A percentile compares a stretch with the other conserved stretches of the same genome.
phyloP scores from a whole-genome alignment of 2,329 filamentous ascomycete species.

The Aspergillus candidus region DNA sequence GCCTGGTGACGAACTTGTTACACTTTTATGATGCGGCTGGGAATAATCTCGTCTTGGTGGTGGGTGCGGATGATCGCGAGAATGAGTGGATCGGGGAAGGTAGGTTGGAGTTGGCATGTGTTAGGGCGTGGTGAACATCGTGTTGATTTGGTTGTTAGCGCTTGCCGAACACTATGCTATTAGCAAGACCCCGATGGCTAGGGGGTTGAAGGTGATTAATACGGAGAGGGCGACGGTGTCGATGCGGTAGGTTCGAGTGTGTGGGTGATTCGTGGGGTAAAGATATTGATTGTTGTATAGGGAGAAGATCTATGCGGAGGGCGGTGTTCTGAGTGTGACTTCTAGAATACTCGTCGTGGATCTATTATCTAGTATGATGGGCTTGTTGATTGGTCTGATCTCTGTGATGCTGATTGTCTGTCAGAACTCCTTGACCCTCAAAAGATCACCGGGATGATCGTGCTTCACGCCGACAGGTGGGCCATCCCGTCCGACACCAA shows the following conservation, averaged over 20 bases:
- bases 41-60: slow-evolving; percentile 82
- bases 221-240: slow-evolving; percentile 87
- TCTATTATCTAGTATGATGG: slow-evolving; percentile 60
- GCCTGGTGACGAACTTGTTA: slow-evolving; percentile 88
- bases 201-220: slow-evolving; percentile 86
- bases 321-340: slow-evolving; percentile 92
- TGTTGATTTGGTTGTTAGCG: slow-evolving; percentile 38
- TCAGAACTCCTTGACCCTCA: slow-evolving; percentile 65
- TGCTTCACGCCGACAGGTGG: slow-evolving; percentile 75
- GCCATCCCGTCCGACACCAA: not conserved
- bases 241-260: slow-evolving; percentile 44
- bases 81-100: slow-evolving; percentile 93
- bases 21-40: slow-evolving; percentile 96
- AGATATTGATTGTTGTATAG: slow-evolving; percentile 36
- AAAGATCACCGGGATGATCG: slow-evolving; percentile 77
- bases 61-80: slow-evolving; percentile 86
- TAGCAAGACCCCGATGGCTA: slow-evolving; percentile 72
- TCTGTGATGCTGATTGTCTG: slow-evolving; percentile 9
- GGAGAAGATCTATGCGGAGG: slow-evolving; percentile 84
- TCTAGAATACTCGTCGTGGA: slow-evolving; percentile 94
- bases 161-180: slow-evolving; percentile 92
- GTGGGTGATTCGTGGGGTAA: not conserved
- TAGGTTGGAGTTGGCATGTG: slow-evolving; percentile 16
- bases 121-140: too few species aligned
- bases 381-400: not conserved